phyloP scores from a whole-genome alignment of 257 asterid species.

The Penstemon barbatus region DNA sequence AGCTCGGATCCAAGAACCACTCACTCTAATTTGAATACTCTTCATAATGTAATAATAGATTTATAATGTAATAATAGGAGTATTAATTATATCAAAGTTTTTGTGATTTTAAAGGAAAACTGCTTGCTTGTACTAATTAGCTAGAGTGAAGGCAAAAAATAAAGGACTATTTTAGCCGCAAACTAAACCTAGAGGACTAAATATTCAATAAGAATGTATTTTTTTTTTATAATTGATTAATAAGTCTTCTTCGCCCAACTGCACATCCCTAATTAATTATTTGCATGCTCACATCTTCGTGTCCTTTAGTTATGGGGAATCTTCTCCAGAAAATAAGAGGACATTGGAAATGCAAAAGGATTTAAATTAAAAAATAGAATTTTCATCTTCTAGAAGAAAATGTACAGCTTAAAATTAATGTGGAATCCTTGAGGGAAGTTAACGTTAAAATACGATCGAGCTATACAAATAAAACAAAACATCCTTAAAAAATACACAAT shows the following conservation, averaged over 20 bases:
- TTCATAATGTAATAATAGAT: too few species aligned
- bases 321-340: constrained; percentile 2
- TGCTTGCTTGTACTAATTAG: too few species aligned
- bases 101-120: too few species aligned
- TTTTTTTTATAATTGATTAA: not conserved
- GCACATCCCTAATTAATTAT: not conserved
- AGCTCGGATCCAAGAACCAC: too few species aligned
- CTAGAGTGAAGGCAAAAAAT: not conserved
- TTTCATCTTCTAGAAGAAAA: constrained; percentile 5
- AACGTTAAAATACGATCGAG: not conserved
- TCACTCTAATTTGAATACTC: too few species aligned
- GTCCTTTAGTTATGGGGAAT: constrained; percentile 34
- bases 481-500: not conserved
- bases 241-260: not conserved
- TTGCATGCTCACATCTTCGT: constrained; percentile 23
- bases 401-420: not conserved
- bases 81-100: too few species aligned
- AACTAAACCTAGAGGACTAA: not conserved
- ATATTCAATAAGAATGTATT: too few species aligned
- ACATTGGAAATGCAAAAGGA: not conserved
- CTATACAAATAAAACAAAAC: not conserved
- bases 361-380: not conserved
- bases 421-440: too few species aligned
- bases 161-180: not conserved
- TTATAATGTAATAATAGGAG: too few species aligned